Conservation (phyloP, 192 early-diverging fungal species). For the Backusella liffmaniae region DNA sequence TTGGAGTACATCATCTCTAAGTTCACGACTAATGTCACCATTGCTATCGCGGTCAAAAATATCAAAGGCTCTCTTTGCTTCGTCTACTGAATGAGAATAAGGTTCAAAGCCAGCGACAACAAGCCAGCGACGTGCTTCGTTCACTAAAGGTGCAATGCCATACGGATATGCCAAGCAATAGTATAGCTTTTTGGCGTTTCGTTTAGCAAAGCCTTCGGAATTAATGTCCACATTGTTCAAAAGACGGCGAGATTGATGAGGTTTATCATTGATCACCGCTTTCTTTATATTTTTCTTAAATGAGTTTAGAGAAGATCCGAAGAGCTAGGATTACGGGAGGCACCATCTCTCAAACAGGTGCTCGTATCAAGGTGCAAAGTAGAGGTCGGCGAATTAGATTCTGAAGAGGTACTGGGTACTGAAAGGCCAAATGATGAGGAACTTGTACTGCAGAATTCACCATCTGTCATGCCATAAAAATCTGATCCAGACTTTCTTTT, state of each 20-base stretch:
- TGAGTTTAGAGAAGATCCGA: conserved; percentile 8
- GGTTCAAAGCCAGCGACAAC: conserved; percentile 68
- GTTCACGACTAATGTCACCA: conserved; percentile 81
- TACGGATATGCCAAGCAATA: conserved; percentile 18
- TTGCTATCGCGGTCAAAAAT: conserved; percentile 87
- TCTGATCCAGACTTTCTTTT: not conserved
- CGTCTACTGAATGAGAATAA: conserved; percentile 68
- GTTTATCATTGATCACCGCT: conserved; percentile 24
- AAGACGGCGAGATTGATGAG: conserved; percentile 11
- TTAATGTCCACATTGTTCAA: conserved; percentile 28
- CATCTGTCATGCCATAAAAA: not conserved
- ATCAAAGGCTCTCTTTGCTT: conserved; percentile 77
- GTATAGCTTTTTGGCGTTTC: conserved; percentile 29
- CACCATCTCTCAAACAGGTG: not conserved
- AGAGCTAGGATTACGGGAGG: not conserved
- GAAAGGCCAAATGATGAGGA: not conserved
- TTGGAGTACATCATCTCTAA: conserved; percentile 72
- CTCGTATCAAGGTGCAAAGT: not conserved
- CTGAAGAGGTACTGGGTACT: not conserved
- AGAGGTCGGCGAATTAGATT: not conserved
- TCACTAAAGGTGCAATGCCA: not conserved
- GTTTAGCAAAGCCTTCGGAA: conserved; percentile 25
- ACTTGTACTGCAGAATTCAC: not conserved
- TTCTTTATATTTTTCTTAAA: conserved; percentile 21
- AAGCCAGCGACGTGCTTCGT: conserved; percentile 50